A percentile compares a stretch with the other conserved stretches of the same genome.
Evolutionary conservation across 768 basidiomycete species (phyloP).

Genomic region (Tubosaeta sp.): DNA sequence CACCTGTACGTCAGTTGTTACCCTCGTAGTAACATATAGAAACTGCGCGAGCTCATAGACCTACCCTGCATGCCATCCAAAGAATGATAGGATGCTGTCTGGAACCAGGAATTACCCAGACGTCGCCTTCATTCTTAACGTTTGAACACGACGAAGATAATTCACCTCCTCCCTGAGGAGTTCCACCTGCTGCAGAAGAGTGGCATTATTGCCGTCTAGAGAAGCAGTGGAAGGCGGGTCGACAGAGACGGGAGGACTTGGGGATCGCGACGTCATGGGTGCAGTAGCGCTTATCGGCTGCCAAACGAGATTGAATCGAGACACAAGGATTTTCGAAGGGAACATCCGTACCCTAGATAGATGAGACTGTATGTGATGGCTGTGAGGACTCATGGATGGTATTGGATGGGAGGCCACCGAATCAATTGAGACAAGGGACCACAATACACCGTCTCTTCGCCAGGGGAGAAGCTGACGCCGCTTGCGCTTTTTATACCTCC

Average conservation of each 20-base stretch:
- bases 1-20: too few relatives aligned
- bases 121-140: background rate
- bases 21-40: too few relatives aligned
- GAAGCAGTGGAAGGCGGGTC: slow-evolving; percentile 1
- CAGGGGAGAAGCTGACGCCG: background rate
- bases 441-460: background rate
- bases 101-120: background rate
- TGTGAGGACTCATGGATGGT: background rate
- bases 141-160: slow-evolving; percentile 1
- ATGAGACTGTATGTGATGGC: background rate
- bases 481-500: background rate
- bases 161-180: slow-evolving; percentile 7
- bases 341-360: background rate
- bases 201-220: background rate
- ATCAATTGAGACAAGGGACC: background rate
- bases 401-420: background rate
- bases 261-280: background rate
- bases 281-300: background rate
- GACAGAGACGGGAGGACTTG: background rate
- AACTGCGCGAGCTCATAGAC: too few relatives aligned
- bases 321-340: background rate
- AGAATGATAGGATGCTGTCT: background rate
- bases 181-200: slow-evolving; percentile 4
- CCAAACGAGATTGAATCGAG: background rate
- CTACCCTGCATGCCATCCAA: background rate